Conservation (phyloP, 257 asterid genomes). For the Solanum commersonii region DNA sequence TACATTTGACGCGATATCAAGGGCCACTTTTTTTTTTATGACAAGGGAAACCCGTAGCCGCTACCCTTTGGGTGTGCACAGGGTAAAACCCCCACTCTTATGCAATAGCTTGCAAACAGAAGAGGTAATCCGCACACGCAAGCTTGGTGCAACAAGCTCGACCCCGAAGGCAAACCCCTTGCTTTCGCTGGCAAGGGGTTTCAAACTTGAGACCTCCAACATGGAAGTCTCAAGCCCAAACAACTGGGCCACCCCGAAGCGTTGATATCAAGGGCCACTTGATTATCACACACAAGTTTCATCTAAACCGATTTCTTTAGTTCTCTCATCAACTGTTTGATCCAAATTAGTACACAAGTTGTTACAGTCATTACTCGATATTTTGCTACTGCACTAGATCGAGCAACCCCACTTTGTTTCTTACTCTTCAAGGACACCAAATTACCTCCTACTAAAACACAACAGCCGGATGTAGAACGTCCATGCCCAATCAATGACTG, state of each 20-base stretch:
- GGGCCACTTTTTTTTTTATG: neutral
- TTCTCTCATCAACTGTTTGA: neutral
- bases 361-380: neutral
- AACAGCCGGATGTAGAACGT: neutral
- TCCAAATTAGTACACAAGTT: neutral
- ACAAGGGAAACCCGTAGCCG: neutral
- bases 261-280: neutral
- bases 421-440: neutral
- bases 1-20: neutral
- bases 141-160: too few relatives aligned
- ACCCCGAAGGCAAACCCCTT: neutral
- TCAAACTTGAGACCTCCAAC: neutral
- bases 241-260: neutral
- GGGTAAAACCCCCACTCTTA: neutral
- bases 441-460: neutral
- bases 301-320: neutral
- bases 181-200: neutral
- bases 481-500: neutral
- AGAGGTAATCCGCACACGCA: neutral
- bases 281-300: neutral
- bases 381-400: neutral
- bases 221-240: neutral
- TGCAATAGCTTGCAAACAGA: neutral
- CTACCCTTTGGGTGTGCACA: neutral
- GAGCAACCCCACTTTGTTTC: neutral